phyloP scores from a whole-genome alignment of 768 basidiomycete species.

The Russula olivacea region DNA sequence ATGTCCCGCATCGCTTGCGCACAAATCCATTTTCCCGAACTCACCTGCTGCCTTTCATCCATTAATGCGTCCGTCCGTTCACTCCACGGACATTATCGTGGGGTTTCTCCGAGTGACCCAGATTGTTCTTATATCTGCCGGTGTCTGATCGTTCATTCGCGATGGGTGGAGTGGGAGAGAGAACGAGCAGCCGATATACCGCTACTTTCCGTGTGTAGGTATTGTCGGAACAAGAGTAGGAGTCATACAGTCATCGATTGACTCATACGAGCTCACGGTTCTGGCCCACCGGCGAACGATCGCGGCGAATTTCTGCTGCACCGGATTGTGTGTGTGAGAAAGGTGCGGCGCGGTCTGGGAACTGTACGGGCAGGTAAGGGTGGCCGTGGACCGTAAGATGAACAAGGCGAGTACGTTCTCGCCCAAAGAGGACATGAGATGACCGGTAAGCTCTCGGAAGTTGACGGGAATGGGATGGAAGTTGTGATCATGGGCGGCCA shows the following conservation, averaged over 20 bases:
- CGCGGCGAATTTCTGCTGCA: conserved; percentile 5
- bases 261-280: not conserved
- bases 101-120: conserved; percentile 2
- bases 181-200: not conserved
- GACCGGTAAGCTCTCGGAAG: conserved; percentile 2
- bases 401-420: conserved; percentile 17
- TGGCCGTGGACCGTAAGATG: not conserved
- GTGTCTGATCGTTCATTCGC: not conserved
- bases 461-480: conserved; percentile 3
- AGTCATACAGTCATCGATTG: not conserved
- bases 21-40: not conserved
- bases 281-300: conserved; percentile 6
- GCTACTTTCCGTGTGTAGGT: not conserved
- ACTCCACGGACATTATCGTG: conserved; percentile 8
- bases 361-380: not conserved
- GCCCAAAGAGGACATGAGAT: conserved; percentile 4
- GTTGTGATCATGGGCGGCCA: conserved; percentile 13
- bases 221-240: not conserved
- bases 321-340: not conserved
- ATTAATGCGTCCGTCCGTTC: not conserved
- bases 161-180: not conserved
- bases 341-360: not conserved
- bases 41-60: not conserved
- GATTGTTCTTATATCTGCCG: not conserved
- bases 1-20: conserved; percentile 4